These are phyloP conservation scores for Cercospora zeae-maydis DNA, from an alignment of 2,329 filamentous ascomycete genomes.

Conservation along the genomic window DNA sequence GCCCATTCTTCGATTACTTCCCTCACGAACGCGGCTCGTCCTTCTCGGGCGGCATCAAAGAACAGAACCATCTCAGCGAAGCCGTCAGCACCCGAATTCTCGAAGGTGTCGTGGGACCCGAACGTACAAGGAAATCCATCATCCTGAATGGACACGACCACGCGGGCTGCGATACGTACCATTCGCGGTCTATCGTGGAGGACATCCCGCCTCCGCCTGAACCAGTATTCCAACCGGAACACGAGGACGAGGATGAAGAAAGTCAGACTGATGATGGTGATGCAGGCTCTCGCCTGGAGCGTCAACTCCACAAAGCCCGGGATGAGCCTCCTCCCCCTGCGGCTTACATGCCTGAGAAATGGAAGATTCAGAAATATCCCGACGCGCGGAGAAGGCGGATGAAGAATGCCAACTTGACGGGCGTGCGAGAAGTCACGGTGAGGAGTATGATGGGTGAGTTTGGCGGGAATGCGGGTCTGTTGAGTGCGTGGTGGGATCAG, in stretches of 20 bases:
- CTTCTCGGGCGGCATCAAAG: constrained; percentile 64
- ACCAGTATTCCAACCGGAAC: neutral
- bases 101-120: constrained; percentile 79
- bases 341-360: constrained; percentile 16
- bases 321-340: neutral
- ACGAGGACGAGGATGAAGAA: constrained; percentile 1
- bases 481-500: constrained; percentile 86
- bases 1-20: constrained; percentile 79
- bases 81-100: constrained; percentile 68
- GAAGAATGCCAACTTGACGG: constrained; percentile 42
- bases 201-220: neutral
- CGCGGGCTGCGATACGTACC: constrained; percentile 84
- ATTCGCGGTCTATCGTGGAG: constrained; percentile 39
- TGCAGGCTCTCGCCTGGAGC: neutral
- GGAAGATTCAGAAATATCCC: constrained; percentile 22
- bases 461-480: constrained; percentile 82
- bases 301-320: neutral
- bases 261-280: neutral
- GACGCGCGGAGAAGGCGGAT: constrained; percentile 12
- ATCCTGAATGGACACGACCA: constrained; percentile 94
- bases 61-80: constrained; percentile 84
- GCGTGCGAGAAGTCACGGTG: constrained; percentile 84
- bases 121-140: constrained; percentile 66
- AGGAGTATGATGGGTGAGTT: constrained; percentile 98
- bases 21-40: constrained; percentile 47